Percentiles rank a stretch among this genome's conserved stretches.
phyloP scores from a whole-genome alignment of 352 stramenopile species.

The Phytophthora syringae region DNA sequence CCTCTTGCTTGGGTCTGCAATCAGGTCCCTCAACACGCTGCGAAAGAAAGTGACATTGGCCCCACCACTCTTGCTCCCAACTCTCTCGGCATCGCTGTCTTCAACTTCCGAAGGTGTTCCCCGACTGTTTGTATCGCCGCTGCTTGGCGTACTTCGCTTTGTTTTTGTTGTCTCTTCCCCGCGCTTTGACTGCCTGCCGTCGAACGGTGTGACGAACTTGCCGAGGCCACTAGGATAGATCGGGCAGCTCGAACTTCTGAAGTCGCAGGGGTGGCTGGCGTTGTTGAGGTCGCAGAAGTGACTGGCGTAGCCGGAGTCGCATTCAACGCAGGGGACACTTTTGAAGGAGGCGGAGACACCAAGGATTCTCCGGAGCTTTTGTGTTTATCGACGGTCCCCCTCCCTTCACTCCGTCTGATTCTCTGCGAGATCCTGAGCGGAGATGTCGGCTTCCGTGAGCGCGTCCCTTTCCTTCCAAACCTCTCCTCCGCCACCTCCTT shows the following conservation, averaged over 20 bases:
- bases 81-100: not conserved
- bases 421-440: conserved; percentile 14
- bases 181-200: conserved; percentile 1
- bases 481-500: conserved; percentile 17
- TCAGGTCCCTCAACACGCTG: conserved; percentile 22
- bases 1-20: conserved; percentile 23
- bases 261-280: not conserved
- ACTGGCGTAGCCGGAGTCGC: not conserved
- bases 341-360: not conserved
- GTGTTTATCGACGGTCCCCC: not conserved
- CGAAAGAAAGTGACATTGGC: conserved; percentile 29
- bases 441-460: conserved; percentile 15
- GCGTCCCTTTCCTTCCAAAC: not conserved
- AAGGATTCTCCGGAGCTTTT: not conserved
- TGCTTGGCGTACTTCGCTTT: conserved; percentile 5
- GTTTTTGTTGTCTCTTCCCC: conserved; percentile 24
- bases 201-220: not conserved
- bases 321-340: not conserved
- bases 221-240: not conserved
- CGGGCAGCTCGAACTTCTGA: not conserved
- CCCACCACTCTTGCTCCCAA: not conserved
- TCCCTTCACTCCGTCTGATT: not conserved
- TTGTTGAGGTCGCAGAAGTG: not conserved
- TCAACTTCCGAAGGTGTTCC: not conserved
- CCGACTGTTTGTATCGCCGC: not conserved